phyloP scores from a whole-genome alignment of 2,329 filamentous ascomycete genomes.

The Fusarium vanettenii region DNA sequence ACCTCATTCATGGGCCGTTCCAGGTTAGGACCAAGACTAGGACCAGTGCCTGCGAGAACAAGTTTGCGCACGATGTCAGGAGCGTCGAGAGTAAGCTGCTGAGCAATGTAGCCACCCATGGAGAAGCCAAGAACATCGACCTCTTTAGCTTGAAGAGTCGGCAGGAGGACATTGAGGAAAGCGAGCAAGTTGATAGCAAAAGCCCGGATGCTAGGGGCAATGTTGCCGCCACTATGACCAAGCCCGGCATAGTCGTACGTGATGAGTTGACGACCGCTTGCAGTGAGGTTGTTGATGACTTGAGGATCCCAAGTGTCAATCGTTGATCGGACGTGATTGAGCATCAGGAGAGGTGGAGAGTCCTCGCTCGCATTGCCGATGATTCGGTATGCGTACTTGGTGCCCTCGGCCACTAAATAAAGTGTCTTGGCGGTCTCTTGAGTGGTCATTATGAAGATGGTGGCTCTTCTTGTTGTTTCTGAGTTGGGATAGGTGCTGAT shows the following conservation, averaged over 20 bases:
- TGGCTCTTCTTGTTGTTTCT: neutral
- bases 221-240: neutral
- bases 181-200: conserved; percentile 1
- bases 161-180: conserved; percentile 1
- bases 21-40: neutral
- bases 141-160: neutral
- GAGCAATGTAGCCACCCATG: conserved; percentile 4
- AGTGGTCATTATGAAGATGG: neutral
- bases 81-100: conserved; percentile 3
- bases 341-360: neutral
- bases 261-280: neutral
- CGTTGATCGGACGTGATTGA: conserved; percentile 4
- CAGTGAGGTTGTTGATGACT: neutral
- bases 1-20: conserved; percentile 4
- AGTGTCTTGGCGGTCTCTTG: conserved; percentile 1
- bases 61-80: neutral
- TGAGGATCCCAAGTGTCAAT: conserved; percentile 5
- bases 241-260: neutral
- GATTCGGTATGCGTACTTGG: neutral
- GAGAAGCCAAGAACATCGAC: conserved; percentile 5
- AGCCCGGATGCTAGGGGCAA: neutral
- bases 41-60: neutral
- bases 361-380: neutral
- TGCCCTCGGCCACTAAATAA: neutral
- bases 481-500: neutral